Conservation (phyloP, 2,329 filamentous ascomycete genomes). For the Pezicula neosporulosa region DNA sequence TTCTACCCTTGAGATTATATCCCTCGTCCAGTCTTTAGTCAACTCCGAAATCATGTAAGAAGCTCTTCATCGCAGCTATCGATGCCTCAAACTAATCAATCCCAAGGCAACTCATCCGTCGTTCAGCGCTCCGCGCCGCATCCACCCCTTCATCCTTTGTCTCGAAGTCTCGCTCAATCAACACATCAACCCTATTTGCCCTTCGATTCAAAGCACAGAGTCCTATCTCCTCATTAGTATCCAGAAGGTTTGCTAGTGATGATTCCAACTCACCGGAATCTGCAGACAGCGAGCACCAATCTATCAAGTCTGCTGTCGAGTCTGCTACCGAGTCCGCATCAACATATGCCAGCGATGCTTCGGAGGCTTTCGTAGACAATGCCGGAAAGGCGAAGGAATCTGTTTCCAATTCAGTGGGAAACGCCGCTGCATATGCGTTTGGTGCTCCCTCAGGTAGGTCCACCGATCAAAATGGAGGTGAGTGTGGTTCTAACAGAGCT, state of each 20-base stretch:
- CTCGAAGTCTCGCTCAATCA: constrained; percentile 36
- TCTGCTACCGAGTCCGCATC: constrained; percentile 15
- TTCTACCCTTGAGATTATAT: constrained; percentile 6
- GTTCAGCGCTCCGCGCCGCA: constrained; percentile 52
- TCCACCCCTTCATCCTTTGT: constrained; percentile 41
- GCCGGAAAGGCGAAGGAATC: constrained; percentile 8
- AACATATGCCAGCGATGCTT: constrained; percentile 8
- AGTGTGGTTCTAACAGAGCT: too few species aligned
- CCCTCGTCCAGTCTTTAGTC: constrained; percentile 9
- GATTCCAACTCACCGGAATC: constrained; percentile 26
- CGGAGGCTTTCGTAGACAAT: constrained; percentile 6
- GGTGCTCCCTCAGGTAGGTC: not conserved
- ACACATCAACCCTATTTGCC: constrained; percentile 31
- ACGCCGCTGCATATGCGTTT: not conserved
- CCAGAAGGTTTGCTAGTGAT: constrained; percentile 46
- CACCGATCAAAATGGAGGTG: not conserved
- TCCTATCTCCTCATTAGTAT: constrained; percentile 32
- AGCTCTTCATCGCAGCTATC: not conserved
- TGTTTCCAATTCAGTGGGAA: constrained; percentile 1
- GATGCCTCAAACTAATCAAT: constrained; percentile 1
- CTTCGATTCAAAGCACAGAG: constrained; percentile 29
- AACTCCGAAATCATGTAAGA: constrained; percentile 22
- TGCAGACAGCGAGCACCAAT: constrained; percentile 21
- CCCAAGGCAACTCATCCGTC: constrained; percentile 41
- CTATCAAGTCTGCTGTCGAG: constrained; percentile 18